Percentiles rank a stretch among this genome's conserved stretches.
phyloP scores from a whole-genome alignment of 2,329 filamentous ascomycete species.

The Purpureocillium lavendulum region DNA sequence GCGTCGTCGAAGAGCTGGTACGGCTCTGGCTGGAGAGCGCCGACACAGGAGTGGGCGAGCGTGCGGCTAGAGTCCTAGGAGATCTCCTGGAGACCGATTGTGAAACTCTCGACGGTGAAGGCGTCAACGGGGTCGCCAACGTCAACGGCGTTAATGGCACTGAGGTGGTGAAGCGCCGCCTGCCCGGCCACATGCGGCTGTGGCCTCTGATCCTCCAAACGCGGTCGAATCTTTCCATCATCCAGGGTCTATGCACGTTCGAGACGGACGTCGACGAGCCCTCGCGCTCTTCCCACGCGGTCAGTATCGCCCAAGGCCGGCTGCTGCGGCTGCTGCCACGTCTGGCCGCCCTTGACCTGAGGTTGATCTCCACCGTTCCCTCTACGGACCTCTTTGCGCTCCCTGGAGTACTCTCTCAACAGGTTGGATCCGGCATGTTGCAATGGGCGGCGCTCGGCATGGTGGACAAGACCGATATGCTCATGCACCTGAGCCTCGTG shows the following conservation, averaged over 20 bases:
- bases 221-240: constrained; percentile 32
- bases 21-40: constrained; percentile 44
- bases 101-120: constrained; percentile 22
- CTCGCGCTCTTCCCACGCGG: constrained; percentile 25
- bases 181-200: constrained; percentile 41
- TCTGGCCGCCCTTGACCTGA: constrained; percentile 38
- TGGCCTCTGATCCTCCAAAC: constrained; percentile 46
- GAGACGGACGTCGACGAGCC: constrained; percentile 13
- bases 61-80: constrained; percentile 39
- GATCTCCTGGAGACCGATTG: constrained; percentile 50
- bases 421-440: constrained; percentile 31
- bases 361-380: constrained; percentile 26
- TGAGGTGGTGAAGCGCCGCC: constrained; percentile 27
- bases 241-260: constrained; percentile 27
- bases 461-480: constrained; percentile 38
- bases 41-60: constrained; percentile 47
- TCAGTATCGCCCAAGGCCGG: constrained; percentile 43
- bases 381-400: constrained; percentile 24
- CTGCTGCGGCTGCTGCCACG: constrained; percentile 43
- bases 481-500: constrained; percentile 43
- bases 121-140: constrained; percentile 11
- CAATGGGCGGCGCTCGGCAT: constrained; percentile 43
- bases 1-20: constrained; percentile 39
- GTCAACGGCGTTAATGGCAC: constrained; percentile 18
- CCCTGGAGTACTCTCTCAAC: constrained; percentile 10